Evolutionary conservation across 2,329 filamentous ascomycete genomes (phyloP), one percentile per base, ranked within the genome.

Genomic region (Talaromyces sp.): DNA sequence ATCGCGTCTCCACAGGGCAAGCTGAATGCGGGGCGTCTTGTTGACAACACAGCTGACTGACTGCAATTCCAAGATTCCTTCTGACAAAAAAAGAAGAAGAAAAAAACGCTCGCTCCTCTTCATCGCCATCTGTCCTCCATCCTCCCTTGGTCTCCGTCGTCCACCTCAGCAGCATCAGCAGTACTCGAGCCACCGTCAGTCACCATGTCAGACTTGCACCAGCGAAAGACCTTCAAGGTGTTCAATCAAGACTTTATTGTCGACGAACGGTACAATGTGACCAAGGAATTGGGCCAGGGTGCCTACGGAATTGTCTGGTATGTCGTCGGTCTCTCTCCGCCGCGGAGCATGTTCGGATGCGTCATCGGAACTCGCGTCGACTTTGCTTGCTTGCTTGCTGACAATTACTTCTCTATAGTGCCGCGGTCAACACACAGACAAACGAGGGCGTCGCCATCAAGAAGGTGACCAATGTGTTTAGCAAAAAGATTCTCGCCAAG

Each of bases 401-500:
- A 61, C 29, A 24, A 21, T 27, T 35, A 11, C 24, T 21, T 4
- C n/a, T 26, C 11, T 59, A 65, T 74, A 96, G 93, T 78, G 93
- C 95, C 63, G 95, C 95, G 59, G 90, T 91, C 67, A 97, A 98
- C 82, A 88, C 87, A 74, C 87, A 92, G 76, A 96, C 90, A 32
- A 89, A 87, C 71, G 95, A 99, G 75, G 93, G 93, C 46, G 93
- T 99, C 64, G 95, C 95, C 70, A 95, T 99, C 83, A 99, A 99
- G 81, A 99, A 99, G 80, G 91, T 99, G 75, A 99, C 95, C 81
- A 99, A 99, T 89, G 93, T 99, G 70, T 99, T 99, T 80, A 97
- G 92, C 85, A 99, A 99, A 82, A 98, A 98, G 86, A 99, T 99
- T 69, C 84, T 99, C 67, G 95, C 95, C 70, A 99, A 99, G 87